Conservation (phyloP, 1,284 basidiomycete genomes). For the Apiotrichum montevideense region DNA sequence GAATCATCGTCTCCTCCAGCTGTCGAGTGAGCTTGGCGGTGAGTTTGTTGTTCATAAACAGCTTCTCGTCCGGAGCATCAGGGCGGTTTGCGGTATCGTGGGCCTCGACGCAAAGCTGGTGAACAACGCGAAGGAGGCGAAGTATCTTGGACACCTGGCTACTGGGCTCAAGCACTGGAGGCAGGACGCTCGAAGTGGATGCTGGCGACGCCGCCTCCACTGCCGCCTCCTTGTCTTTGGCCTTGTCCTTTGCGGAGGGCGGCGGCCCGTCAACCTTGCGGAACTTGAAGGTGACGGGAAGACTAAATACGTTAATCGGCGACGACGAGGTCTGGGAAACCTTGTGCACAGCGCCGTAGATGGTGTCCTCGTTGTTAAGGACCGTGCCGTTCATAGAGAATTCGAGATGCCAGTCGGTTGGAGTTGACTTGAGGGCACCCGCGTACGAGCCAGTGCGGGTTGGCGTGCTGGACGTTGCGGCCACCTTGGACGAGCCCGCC, state of each 20-base stretch:
- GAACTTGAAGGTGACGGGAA: conserved; percentile 62
- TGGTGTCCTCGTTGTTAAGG: conserved; percentile 78
- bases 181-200: conserved; percentile 41
- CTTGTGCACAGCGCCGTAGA: conserved; percentile 86
- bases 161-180: conserved; percentile 73
- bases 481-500: conserved; percentile 19
- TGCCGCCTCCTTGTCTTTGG: conserved; percentile 4
- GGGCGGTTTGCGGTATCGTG: conserved; percentile 19
- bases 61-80: conserved; percentile 57
- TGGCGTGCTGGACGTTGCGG: conserved; percentile 27
- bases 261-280: conserved; percentile 83
- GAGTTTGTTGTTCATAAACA: conserved; percentile 96
- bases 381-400: conserved; percentile 85
- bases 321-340: conserved; percentile 14
- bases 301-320: conserved; percentile 15
- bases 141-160: conserved; percentile 85
- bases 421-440: conserved; percentile 82
- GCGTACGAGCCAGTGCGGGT: conserved; percentile 72
- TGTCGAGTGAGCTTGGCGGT: conserved; percentile 97
- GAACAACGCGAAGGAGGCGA: conserved; percentile 78
- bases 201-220: conserved; percentile 37
- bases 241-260: conserved; percentile 33
- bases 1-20: conserved; percentile 96
- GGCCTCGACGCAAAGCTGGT: conserved; percentile 62
- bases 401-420: conserved; percentile 92